phyloP scores from a whole-genome alignment of 1,284 basidiomycete species.

The Mycena sp. region DNA sequence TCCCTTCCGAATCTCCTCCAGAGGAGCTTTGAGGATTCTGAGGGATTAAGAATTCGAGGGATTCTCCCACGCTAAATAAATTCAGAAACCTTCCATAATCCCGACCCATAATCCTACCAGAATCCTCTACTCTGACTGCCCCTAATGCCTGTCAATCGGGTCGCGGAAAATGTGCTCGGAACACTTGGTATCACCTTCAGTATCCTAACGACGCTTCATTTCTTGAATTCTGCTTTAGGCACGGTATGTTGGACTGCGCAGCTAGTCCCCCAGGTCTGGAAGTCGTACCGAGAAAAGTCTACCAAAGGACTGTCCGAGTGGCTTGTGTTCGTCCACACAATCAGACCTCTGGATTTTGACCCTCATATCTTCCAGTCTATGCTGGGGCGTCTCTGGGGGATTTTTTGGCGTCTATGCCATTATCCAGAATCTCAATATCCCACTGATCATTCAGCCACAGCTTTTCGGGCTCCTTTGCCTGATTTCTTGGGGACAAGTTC shows the following conservation, averaged over 20 bases:
- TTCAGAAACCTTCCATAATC: too few species aligned
- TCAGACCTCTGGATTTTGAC: neutral
- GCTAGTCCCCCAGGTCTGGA: slow-evolving; percentile 81
- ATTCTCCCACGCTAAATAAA: too few species aligned
- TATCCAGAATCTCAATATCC: slow-evolving; percentile 76
- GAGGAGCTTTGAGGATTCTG: too few species aligned
- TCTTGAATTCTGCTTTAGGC: slow-evolving; percentile 46
- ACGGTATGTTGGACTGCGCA: slow-evolving; percentile 76
- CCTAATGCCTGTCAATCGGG: slow-evolving; percentile 10
- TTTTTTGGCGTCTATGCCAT: slow-evolving; percentile 78
- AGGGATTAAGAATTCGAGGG: too few species aligned
- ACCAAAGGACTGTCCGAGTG: slow-evolving; percentile 77
- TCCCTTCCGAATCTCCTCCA: too few species aligned
- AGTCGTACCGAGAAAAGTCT: slow-evolving; percentile 76
- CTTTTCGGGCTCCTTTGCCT: slow-evolving; percentile 70
- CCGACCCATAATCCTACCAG: too few species aligned
- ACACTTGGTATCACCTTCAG: neutral
- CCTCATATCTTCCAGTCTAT: slow-evolving; percentile 50
- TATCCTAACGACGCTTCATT: too few species aligned
- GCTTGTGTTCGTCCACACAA: slow-evolving; percentile 67
- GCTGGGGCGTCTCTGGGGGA: slow-evolving; percentile 72
- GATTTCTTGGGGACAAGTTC: slow-evolving; percentile 73
- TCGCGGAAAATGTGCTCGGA: slow-evolving; percentile 17
- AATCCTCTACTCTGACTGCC: too few species aligned
- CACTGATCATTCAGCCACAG: slow-evolving; percentile 81